phyloP scores from a whole-genome alignment of 75 land plant genomes.

The Pseudotsuga menziesii region DNA sequence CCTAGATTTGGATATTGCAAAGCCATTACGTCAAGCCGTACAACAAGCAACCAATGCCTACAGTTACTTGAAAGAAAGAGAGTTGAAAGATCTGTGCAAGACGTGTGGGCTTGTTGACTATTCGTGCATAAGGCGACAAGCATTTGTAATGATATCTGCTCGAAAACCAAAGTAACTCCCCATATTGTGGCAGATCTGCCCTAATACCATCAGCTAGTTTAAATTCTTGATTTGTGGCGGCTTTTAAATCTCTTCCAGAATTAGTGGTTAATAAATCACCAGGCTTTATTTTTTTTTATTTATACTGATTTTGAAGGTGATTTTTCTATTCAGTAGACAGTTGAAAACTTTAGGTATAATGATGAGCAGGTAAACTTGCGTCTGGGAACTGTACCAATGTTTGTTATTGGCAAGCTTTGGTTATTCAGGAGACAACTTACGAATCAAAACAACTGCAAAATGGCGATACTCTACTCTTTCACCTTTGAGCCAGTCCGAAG shows the following conservation, averaged over 20 bases:
- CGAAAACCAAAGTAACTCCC: conserved; percentile 37
- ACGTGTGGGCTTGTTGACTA: conserved; percentile 72
- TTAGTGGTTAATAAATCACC: neutral
- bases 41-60: conserved; percentile 33
- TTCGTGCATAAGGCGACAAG: conserved; percentile 41
- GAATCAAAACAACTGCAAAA: too few species aligned
- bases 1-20: conserved; percentile 22
- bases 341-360: too few species aligned
- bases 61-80: conserved; percentile 54
- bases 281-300: too few species aligned
- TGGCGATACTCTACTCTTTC: too few species aligned
- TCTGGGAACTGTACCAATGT: too few species aligned
- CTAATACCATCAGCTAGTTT: neutral
- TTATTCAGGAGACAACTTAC: too few species aligned
- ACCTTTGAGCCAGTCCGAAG: too few species aligned
- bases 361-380: too few species aligned
- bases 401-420: too few species aligned
- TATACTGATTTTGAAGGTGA: too few species aligned
- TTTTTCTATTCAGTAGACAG: too few species aligned
- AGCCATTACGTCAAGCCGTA: conserved; percentile 34
- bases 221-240: neutral
- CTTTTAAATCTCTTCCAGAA: neutral
- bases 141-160: conserved; percentile 84
- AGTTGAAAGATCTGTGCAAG: conserved; percentile 74
- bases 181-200: neutral